These are phyloP conservation scores for Arabidopsis suecica DNA, from an alignment of 345 rosid genomes.

Conservation along the genomic window DNA sequence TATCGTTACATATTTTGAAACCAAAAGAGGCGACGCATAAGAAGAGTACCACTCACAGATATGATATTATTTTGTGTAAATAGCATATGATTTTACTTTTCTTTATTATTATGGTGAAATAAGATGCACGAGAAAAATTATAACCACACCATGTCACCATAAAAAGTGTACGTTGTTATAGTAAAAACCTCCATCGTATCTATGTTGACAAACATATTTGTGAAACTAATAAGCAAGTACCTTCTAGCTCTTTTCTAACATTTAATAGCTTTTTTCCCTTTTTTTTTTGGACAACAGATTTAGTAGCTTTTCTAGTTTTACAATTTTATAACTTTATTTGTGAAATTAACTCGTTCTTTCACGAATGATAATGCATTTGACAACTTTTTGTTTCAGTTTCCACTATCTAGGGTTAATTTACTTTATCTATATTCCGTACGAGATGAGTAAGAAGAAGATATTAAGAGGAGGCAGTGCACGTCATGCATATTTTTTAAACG, in stretches of 20 bases:
- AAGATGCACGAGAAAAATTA: too few relatives aligned
- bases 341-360: not conserved
- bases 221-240: conserved; percentile 7
- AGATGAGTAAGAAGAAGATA: conserved; percentile 21
- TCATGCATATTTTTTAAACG: conserved; percentile 1
- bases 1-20: conserved; percentile 16
- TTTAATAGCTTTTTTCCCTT: not conserved
- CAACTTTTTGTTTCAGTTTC: conserved; percentile 31
- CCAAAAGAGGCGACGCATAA: conserved; percentile 13
- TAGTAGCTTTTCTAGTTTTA: too few relatives aligned
- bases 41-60: not conserved
- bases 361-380: conserved; percentile 23
- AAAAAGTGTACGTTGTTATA: not conserved
- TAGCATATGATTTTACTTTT: too few relatives aligned
- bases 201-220: not conserved
- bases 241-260: conserved; percentile 13
- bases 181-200: not conserved
- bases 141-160: too few relatives aligned
- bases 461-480: conserved; percentile 14
- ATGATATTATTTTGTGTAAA: too few relatives aligned
- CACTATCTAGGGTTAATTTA: conserved; percentile 30
- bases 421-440: conserved; percentile 23
- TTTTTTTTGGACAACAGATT: too few relatives aligned
- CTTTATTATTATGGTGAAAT: too few relatives aligned
- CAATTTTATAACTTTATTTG: too few relatives aligned